phyloP scores from a whole-genome alignment of 2,329 filamentous ascomycete genomes.

The Fonsecaea multimorphosa region DNA sequence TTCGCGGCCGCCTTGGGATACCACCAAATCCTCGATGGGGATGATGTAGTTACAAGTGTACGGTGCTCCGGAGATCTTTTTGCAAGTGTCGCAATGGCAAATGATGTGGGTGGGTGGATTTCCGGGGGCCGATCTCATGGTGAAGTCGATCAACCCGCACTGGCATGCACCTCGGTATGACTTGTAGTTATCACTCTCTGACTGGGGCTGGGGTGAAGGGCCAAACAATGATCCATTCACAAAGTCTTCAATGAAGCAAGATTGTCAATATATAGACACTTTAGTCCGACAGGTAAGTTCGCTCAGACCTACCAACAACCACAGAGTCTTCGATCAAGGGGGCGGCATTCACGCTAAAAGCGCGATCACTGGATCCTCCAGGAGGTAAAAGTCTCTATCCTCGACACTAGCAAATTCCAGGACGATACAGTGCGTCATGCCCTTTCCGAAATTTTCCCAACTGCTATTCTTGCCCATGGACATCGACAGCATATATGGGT shows the following conservation, averaged over 20 bases:
- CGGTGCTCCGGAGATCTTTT: slow-evolving; percentile 19
- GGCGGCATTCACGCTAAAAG: slow-evolving; percentile 49
- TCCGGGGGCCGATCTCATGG: slow-evolving; percentile 4
- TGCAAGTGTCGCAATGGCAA: slow-evolving; percentile 28
- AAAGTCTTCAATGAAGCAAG: not conserved
- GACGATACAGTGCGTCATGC: slow-evolving; percentile 71
- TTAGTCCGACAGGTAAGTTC: not conserved
- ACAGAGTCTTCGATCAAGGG: slow-evolving; percentile 25
- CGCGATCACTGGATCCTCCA: slow-evolving; percentile 67
- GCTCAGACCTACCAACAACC: slow-evolving; percentile 14
- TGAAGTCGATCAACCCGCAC: slow-evolving; percentile 18
- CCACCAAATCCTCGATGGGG: slow-evolving; percentile 10
- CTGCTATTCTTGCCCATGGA: slow-evolving; percentile 64
- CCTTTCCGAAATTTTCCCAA: slow-evolving; percentile 45
- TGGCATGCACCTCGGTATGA: slow-evolving; percentile 20
- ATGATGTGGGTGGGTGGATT: slow-evolving; percentile 15
- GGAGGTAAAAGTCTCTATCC: slow-evolving; percentile 71
- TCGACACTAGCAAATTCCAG: slow-evolving; percentile 67
- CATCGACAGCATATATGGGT: slow-evolving; percentile 65
- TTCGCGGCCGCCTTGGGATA: slow-evolving; percentile 3
- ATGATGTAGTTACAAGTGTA: slow-evolving; percentile 25
- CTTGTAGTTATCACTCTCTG: slow-evolving; percentile 2
- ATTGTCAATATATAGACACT: not conserved
- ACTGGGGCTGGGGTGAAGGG: not conserved
- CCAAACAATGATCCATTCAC: not conserved